phyloP scores from a whole-genome alignment of 2,329 filamentous ascomycete genomes.

The Colletotrichum cuscutae region DNA sequence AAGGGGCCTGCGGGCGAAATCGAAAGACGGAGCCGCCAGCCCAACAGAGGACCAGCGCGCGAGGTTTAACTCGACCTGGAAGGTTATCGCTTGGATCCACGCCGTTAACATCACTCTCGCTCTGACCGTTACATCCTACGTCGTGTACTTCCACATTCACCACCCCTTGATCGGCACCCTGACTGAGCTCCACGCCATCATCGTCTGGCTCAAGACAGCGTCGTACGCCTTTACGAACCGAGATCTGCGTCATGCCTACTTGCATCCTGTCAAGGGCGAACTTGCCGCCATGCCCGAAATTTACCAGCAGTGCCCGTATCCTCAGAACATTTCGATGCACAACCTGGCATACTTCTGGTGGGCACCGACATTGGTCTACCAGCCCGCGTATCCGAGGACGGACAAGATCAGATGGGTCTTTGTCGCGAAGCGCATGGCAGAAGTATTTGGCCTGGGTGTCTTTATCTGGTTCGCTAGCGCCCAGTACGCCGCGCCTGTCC shows the following conservation, averaged over 20 bases:
- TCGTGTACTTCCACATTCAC: slow-evolving; percentile 91
- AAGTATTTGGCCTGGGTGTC: slow-evolving; percentile 80
- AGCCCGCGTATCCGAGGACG: slow-evolving; percentile 93
- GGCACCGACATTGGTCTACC: slow-evolving; percentile 95
- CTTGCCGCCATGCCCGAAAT: slow-evolving; percentile 80
- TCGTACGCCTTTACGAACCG: slow-evolving; percentile 98
- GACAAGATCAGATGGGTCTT: slow-evolving; percentile 86
- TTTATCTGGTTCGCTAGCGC: slow-evolving; percentile 97
- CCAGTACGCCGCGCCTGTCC: slow-evolving; percentile 91
- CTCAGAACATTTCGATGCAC: slow-evolving; percentile 85
- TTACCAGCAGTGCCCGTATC: slow-evolving; percentile 87
- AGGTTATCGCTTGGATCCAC: slow-evolving; percentile 82
- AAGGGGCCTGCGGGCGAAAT: slow-evolving; percentile 70
- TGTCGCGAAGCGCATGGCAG: slow-evolving; percentile 82
- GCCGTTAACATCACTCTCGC: slow-evolving; percentile 85
- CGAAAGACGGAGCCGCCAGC: slow-evolving; percentile 60
- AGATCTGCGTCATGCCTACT: slow-evolving; percentile 89
- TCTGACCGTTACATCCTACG: slow-evolving; percentile 81
- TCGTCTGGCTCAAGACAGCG: slow-evolving; percentile 95
- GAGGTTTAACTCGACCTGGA: slow-evolving; percentile 81
- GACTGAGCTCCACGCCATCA: slow-evolving; percentile 89
- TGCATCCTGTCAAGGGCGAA: slow-evolving; percentile 77
- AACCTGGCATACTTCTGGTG: slow-evolving; percentile 98
- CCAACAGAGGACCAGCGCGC: slow-evolving; percentile 70
- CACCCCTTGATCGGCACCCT: slow-evolving; percentile 94